Evolutionary conservation across 2,329 filamentous ascomycete species (phyloP).

Genomic region (Truncatella angustata): DNA sequence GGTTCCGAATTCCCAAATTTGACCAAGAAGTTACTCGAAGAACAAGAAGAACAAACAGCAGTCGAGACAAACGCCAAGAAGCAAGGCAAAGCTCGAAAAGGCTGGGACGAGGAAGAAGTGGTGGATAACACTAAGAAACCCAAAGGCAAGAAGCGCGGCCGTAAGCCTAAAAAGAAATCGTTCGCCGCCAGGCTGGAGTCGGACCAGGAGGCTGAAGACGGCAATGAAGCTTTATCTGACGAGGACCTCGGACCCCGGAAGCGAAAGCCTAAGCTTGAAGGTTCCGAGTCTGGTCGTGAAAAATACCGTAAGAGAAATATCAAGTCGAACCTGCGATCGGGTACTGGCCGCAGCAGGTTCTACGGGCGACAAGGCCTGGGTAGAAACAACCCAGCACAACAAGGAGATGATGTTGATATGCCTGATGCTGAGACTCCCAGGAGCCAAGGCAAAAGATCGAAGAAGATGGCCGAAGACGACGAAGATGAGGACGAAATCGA

Average conservation of each 20-base stretch:
- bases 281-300: slow-evolving; percentile 22
- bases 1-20: slow-evolving; percentile 66
- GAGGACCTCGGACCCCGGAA: slow-evolving; percentile 19
- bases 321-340: slow-evolving; percentile 22
- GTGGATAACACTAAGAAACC: slow-evolving; percentile 18
- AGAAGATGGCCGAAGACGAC: neutral
- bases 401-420: slow-evolving; percentile 14
- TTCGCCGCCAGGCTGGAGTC: slow-evolving; percentile 26
- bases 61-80: slow-evolving; percentile 22
- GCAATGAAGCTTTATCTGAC: slow-evolving; percentile 18
- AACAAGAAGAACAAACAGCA: slow-evolving; percentile 41
- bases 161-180: slow-evolving; percentile 29
- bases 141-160: slow-evolving; percentile 22
- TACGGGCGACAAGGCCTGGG: slow-evolving; percentile 14
- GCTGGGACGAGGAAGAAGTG: slow-evolving; percentile 13
- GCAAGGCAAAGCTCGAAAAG: slow-evolving; percentile 16
- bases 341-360: slow-evolving; percentile 12
- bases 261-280: slow-evolving; percentile 22
- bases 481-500: slow-evolving; percentile 12
- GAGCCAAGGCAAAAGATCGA: slow-evolving; percentile 18
- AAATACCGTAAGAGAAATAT: slow-evolving; percentile 23
- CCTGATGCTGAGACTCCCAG: slow-evolving; percentile 13
- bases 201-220: slow-evolving; percentile 24
- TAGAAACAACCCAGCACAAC: slow-evolving; percentile 3
- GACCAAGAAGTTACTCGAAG: slow-evolving; percentile 49